Conservation (phyloP, 192 early-diverging fungal species). For the Rhizophagus clarus region DNA sequence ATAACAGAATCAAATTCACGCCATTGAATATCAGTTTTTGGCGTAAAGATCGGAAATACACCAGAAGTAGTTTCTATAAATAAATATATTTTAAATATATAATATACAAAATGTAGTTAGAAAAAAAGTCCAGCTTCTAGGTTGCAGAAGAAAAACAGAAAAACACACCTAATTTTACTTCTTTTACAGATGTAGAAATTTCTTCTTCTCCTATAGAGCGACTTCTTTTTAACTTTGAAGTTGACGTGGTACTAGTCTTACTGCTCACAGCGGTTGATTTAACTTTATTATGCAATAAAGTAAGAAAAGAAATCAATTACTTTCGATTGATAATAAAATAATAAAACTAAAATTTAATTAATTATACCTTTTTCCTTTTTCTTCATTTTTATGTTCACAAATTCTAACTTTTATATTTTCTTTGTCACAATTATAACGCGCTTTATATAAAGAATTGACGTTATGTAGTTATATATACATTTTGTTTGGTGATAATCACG, state of each 20-base stretch:
- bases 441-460: too few relatives aligned
- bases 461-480: too few relatives aligned
- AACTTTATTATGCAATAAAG: neutral
- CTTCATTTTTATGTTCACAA: too few relatives aligned
- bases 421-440: too few relatives aligned
- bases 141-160: neutral
- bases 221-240: neutral
- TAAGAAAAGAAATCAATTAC: neutral
- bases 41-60: constrained; percentile 5
- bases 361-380: too few relatives aligned
- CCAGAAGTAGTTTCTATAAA: neutral
- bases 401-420: too few relatives aligned
- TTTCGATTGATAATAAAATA: neutral
- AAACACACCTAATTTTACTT: constrained; percentile 2
- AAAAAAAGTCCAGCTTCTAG: neutral
- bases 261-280: neutral
- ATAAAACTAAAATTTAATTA: too few relatives aligned
- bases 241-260: neutral
- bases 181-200: neutral
- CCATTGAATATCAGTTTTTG: constrained; percentile 5
- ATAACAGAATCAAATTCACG: constrained; percentile 8
- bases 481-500: too few relatives aligned
- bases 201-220: neutral
- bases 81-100: neutral
- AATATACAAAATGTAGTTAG: neutral